Base-by-base conservation (phyloP, 2,329 filamentous ascomycete genomes). In the Neofusicoccum umdonicola region DNA sequence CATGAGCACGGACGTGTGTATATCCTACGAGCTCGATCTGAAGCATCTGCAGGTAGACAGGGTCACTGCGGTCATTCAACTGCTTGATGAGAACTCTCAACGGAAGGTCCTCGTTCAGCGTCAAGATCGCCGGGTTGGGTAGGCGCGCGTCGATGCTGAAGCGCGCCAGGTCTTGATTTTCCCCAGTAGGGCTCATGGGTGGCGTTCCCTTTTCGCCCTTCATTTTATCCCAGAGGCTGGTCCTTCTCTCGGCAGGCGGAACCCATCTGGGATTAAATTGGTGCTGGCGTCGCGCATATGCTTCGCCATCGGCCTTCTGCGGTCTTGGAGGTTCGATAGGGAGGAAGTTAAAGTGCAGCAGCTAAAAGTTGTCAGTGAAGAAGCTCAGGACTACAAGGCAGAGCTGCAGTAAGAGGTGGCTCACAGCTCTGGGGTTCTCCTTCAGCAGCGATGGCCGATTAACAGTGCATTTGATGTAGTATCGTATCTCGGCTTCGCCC, bases 381-480 rank as follows among this genome's bases (percentile, higher is more conserved):
- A 6, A 15, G n/a, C n/a, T 15, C 27, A n/a, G 6, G 6, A 4
- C 35, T 37, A 22, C 34, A 54, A 56, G 19, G 48, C 22, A 39
- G 37, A 12, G 9, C 9, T 39, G 37, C 9, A 12, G 4, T 11
- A 39, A 39, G 27, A 11, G 9, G 8, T 6, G 41, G 69, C 69
- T 57, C 72, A 80, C 70, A 13, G 79, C 76, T 62, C 93, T 84
- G 76, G 92, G 90, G 72, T 97, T 97, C 78, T 97, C 93, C 74
- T 94, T 94, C 78, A 96, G 92, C 66, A 97, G 84, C 13, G 90
- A 89, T 0, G 93, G 92, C n/a, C 93, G 84, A 72, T 93, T 91
- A 5, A 98, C 88, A 0, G 95, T 98, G n/a, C 90, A 92, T 76
- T 99, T 99, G 74, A 98, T 85, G 74, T 91, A 99, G 78, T 99